Evolutionary conservation across 23 red algal species (phyloP).

Genomic region (Gracilaria domingensis): DNA sequence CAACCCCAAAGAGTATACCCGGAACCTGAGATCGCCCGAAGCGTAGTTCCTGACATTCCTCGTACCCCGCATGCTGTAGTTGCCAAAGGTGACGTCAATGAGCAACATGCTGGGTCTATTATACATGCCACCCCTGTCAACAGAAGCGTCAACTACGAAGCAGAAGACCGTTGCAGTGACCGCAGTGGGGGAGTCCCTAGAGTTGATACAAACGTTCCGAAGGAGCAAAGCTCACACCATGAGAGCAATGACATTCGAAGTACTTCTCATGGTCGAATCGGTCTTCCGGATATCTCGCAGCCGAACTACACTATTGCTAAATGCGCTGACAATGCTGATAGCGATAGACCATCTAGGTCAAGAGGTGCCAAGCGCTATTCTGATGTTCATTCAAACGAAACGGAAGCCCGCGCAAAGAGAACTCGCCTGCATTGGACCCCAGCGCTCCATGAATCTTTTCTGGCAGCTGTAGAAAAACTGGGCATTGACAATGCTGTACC

Average conservation of each 20-base stretch:
- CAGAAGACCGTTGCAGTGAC: conserved; percentile 24
- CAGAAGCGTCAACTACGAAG: conserved; percentile 11
- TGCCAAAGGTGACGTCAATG: not conserved
- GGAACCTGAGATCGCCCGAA: conserved; percentile 18
- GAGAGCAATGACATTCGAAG: conserved; percentile 10
- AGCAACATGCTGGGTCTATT: not conserved
- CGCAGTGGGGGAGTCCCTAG: not conserved
- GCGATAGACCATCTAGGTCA: not conserved
- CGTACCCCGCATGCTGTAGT: not conserved
- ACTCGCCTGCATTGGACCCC: conserved; percentile 7
- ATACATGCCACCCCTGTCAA: not conserved
- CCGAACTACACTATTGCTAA: not conserved
- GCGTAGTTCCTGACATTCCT: conserved; percentile 19
- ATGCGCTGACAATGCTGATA: not conserved
- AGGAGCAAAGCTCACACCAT: conserved; percentile 20
- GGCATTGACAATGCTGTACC: conserved; percentile 16
- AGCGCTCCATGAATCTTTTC: conserved; percentile 12
- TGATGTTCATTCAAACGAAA: conserved; percentile 2
- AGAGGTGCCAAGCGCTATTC: conserved; percentile 20
- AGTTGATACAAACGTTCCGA: not conserved
- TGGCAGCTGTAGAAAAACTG: conserved; percentile 1
- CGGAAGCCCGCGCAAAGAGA: conserved; percentile 8
- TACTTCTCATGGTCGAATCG: not conserved
- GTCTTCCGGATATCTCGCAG: not conserved
- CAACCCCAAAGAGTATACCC: conserved; percentile 8